Base-by-base conservation (phyloP, 2,329 filamentous ascomycete genomes). In the Paramyrothecium roridum region DNA sequence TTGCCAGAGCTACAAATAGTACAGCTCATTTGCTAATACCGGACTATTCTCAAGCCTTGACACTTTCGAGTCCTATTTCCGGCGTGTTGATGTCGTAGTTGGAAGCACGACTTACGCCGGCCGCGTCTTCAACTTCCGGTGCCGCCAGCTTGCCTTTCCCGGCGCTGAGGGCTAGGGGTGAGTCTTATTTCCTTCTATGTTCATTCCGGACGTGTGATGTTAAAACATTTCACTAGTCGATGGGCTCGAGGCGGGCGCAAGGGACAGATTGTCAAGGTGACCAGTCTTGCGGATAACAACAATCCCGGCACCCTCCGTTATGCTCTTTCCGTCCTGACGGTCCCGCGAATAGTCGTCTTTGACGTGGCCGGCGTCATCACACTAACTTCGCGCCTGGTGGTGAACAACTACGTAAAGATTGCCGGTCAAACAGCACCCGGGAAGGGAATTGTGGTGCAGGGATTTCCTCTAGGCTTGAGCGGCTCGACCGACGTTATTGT, bases 291-390 rank as follows among this genome's bases (percentile, higher is more conserved):
- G 46, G 71, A 70, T 50, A 65, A 49, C 16, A 54, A 54, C 12
- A 65, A 65, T 1, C 53, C 59, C 8, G 71, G 71, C 7, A 73
- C 70, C 0, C 62, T 74, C 6, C 65, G 71, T n/a, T 65, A 73
- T 13, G 71, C 71, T 1, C 62, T 74, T 21, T 68, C 68, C 12
- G 67, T 80, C 34, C 71, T 20, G 61, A 71, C 56, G 54, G 76
- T 34, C 71, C 76, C 33, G 73, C 77, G 8, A 78, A 74, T 19
- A 67, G n/a, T 80, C 11, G 74, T 78, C 2, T 80, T 80, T 57
- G 72, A 75, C 1, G 70, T 79, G 1, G 76, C 76, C 8, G 78
- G 78, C 3, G 67, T 79, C 2, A 80, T 80, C 55, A 74, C 74
- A 11, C 77, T 78, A 46, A 70, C 64, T 11, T 71, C 73, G 0